These are phyloP conservation scores for Phyllostachys edulis DNA, from an alignment of 176 grass and related monocot species.

Conservation along the genomic window DNA sequence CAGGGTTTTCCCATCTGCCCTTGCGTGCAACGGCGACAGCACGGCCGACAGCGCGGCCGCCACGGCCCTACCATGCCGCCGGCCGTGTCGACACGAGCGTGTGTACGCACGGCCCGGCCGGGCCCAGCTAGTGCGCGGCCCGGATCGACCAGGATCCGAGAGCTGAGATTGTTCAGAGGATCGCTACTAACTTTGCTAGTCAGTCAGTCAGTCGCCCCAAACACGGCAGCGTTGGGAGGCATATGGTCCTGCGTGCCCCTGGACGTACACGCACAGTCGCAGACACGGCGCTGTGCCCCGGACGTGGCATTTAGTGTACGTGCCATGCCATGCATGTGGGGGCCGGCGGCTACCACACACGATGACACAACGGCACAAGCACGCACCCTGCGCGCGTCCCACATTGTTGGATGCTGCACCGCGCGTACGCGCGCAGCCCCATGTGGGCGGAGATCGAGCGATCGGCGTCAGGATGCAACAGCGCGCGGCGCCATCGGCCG, in stretches of 20 bases:
- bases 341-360: not conserved
- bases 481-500: not conserved
- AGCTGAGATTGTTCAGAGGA: not conserved
- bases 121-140: not conserved
- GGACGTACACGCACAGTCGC: not conserved
- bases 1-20: not conserved
- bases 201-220: not conserved
- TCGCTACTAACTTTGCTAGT: not conserved
- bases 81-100: slow-evolving; percentile 27
- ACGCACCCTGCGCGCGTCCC: slow-evolving; percentile 1
- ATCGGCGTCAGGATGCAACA: not conserved
- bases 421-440: not conserved
- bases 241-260: slow-evolving; percentile 7
- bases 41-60: slow-evolving; percentile 15
- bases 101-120: not conserved
- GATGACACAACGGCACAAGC: not conserved
- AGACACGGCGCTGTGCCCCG: not conserved
- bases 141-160: not conserved
- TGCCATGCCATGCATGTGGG: not conserved
- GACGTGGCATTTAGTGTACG: not conserved
- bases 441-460: not conserved
- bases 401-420: slow-evolving; percentile 10
- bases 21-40: not conserved
- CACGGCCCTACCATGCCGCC: slow-evolving; percentile 10
- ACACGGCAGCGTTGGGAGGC: not conserved